Evolutionary conservation across 2,329 filamentous ascomycete genomes (phyloP), one percentile per base, ranked within the genome.

Genomic region (Verticillium albo-atrum): DNA sequence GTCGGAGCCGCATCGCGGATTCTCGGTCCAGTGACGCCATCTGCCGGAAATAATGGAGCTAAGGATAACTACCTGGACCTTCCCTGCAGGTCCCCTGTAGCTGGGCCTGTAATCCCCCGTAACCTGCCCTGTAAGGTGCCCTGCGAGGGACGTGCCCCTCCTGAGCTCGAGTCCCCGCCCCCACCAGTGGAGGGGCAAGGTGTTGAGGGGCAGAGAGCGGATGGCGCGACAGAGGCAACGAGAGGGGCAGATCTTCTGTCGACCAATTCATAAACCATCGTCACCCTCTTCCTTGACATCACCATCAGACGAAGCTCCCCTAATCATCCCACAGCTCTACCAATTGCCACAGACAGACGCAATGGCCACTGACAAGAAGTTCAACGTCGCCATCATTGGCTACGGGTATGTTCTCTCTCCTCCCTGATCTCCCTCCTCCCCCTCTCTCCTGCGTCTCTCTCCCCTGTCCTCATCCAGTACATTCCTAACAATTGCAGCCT

Each of bases 361-460:
- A 34, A 56, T 56, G 54, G 58, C 57, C 55, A 42, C 54, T 20
- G 66, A 63, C 61, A 77, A 77, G 65, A 71, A 71, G 20, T 78
- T 78, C 72, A 82, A 82, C 63, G 79, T 82, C 20, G 80, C 80
- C 58, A 70, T 82, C 53, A 72, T 82, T 15, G 80, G 80, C 66
- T 82, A 82, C 62, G 80, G 80, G 80, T 81, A 71, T 69, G 75
- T 62, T 15, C n/a, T 20, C 17, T 25, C 25, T 20, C 30, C 10
- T n/a, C 35, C 17, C n/a, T 42, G 30, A 2, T n/a, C n/a, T 15
- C 32, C 32, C 15, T 4, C 35, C 14, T 12, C 57, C 47, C 52
- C 53, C 55, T 20, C 37, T n/a, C n/a, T n/a, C n/a, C n/a, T n/a
- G n/a, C n/a, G n/a, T n/a, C n/a, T n/a, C n/a, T n/a, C n/a, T n/a